Evolutionary conservation across 169 alveolate genomes (phyloP), one percentile per base, ranked within the genome.

Genomic region (Plasmodium gallinaceum): DNA sequence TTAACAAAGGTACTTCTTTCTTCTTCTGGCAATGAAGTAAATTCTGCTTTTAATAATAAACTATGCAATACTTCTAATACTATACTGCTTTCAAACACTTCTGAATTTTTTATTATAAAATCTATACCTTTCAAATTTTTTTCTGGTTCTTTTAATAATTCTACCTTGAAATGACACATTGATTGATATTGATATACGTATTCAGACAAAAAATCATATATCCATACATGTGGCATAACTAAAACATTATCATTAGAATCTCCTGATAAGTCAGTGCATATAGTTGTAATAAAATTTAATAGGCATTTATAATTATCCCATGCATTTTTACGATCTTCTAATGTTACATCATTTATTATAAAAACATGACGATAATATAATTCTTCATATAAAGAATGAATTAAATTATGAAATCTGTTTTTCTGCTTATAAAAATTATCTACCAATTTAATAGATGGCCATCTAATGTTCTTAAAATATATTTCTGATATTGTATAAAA

Each of bases 191-290:
- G 97, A 62, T 95, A 95, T 46, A 95, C 94, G 54, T 94, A 95
- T 70, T 95, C 97, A 48, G 95, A 97, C 14, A 94, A 83, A 70
- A 95, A 94, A 16, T 95, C 97, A 96, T 97, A 94, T 22, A 94
- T 92, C 97, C 97, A 95, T 39, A 95, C 93, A 22, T 94, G 88
- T 18, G 97, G 97, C 78, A 95, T 91, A 39, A 92, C 89, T 61
- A 95, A 76, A 46, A 91, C 75, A 70, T 90, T 72, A 62, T 88
- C 94, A 37, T 69, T 61, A 26, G 88, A 22, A 20, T 83, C 94
- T 39, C 93, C 94, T 74, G 54, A 83, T 65, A 7, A 45, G 66
- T 89, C 88, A 22, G 70, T 88, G 78, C 91, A 92, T 64, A 68
- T 93, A 88, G 39, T 93, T 88, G 72, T 88, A 64, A 74, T 95